Evolutionary conservation across 169 alveolate species (phyloP).

Genomic region (Plasmodium sp.): DNA sequence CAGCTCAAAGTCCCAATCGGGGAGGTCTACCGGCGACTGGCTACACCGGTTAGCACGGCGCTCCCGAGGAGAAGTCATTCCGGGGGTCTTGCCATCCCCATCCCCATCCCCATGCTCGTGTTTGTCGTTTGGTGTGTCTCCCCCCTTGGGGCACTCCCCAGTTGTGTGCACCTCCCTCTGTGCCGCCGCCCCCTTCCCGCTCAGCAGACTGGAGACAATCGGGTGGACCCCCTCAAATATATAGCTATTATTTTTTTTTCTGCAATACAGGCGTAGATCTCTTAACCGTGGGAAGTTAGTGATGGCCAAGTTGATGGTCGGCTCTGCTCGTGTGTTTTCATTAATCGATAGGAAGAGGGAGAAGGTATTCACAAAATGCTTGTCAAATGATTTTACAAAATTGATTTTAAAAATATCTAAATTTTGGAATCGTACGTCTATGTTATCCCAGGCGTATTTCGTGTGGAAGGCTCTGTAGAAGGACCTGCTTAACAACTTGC

Average conservation of each 20-base stretch:
- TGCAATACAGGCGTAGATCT: conserved; percentile 32
- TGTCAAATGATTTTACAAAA: conserved; percentile 17
- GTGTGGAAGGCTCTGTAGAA: conserved; percentile 64
- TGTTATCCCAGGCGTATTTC: conserved; percentile 41
- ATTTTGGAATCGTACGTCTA: conserved; percentile 61
- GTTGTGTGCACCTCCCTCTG: not conserved
- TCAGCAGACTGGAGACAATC: conserved; percentile 13
- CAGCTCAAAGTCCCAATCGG: not conserved
- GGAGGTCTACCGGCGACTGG: not conserved
- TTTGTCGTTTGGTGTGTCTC: not conserved
- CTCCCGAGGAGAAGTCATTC: not conserved
- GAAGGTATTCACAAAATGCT: conserved; percentile 15
- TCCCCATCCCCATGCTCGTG: not conserved
- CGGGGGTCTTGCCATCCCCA: not conserved
- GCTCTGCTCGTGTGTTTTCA: conserved; percentile 31
- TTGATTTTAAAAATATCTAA: conserved; percentile 11
- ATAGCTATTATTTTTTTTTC: conserved; percentile 33
- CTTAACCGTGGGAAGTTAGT: conserved; percentile 8
- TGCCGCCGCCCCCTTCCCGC: not conserved
- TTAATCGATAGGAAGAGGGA: conserved; percentile 30
- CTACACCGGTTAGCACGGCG: not conserved
- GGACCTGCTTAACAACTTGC: conserved; percentile 27
- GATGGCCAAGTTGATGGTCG: not conserved
- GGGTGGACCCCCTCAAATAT: conserved; percentile 73
- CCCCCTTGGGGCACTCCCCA: not conserved